A percentile compares a stretch with the other conserved stretches of the same genome.
Conservation (phyloP, 2,329 filamentous ascomycete species). For the Xylaria sp. region DNA sequence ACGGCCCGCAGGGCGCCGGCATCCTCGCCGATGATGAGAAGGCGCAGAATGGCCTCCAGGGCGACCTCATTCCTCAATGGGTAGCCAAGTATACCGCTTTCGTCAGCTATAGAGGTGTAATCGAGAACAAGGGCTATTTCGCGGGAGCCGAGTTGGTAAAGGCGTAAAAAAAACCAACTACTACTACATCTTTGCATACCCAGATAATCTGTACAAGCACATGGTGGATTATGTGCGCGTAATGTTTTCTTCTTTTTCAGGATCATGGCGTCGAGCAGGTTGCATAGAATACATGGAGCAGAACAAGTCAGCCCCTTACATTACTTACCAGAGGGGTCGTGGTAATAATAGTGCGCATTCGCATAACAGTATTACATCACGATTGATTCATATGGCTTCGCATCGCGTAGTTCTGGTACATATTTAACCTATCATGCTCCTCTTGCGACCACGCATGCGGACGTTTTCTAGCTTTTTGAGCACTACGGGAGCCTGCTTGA, state of each 20-base stretch:
- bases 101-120: constrained; percentile 90
- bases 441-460: constrained; percentile 91
- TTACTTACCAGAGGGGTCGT: constrained; percentile 10
- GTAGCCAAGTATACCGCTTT: constrained; percentile 98
- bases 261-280: constrained; percentile 27
- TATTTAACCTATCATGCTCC: constrained; percentile 88
- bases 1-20: constrained; percentile 76
- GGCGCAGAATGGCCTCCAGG: constrained; percentile 69
- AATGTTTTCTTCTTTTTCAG: too few relatives aligned
- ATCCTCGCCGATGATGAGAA: constrained; percentile 73
- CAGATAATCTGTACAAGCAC: background rate
- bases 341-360: constrained; percentile 22
- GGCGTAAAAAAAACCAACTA: constrained; percentile 19
- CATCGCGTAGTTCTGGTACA: constrained; percentile 6
- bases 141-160: constrained; percentile 78
- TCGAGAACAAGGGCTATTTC: constrained; percentile 99
- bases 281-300: constrained; percentile 35
- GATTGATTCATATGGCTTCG: constrained; percentile 16
- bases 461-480: constrained; percentile 91
- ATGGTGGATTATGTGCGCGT: constrained; percentile 15
- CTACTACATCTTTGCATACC: background rate
- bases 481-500: constrained; percentile 78
- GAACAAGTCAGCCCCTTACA: constrained; percentile 11
- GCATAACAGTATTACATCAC: constrained; percentile 26
- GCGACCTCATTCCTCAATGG: constrained; percentile 89